Evolutionary conservation across 2,329 filamentous ascomycete genomes (phyloP), one percentile per base, ranked within the genome.

Genomic region (Colletotrichum truncatum): DNA sequence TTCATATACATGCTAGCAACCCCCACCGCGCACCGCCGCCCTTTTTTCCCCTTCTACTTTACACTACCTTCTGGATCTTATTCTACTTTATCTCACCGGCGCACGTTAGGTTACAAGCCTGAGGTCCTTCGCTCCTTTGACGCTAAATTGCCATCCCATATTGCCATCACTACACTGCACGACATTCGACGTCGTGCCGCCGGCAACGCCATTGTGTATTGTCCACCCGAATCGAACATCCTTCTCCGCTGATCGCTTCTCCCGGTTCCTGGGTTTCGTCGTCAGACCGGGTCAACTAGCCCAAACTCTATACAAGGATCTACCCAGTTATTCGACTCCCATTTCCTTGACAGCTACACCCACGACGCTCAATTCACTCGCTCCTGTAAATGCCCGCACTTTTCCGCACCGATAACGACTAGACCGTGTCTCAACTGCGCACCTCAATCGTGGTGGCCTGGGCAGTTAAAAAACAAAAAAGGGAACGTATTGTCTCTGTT

Each of bases 1-100:
- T 53, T 64, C 61, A 64, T 64, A 64, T 54, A 64, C 61, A 9
- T 60, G 18, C 23, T 39, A 60, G 12, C 39, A 38, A 46, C 41
- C 36, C 46, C 46, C 30, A 21, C 54, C 58, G 32, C 43, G 41
- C 36, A 45, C 46, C 45, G n/a, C 26, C 38, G 21, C 26, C 59
- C 16, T 61, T 52, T 61, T 60, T 39, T 60, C 46, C 39, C 38
- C 30, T 54, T 60, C 28, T 45, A 52, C 34, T 34, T 34, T 21
- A 10, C 21, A 14, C 43, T 58, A 16, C 53, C 16, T 48, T 48
- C 28, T 41, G 11, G 12, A 32, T 28, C 32, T 46, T 52, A 28
- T 28, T 45, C 26, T 51, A 32, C 54, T 18, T 26, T 43, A 18
- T 36, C 34, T 54, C 14, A 28, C 21, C 49, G 32, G 49, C 32